Evolutionary conservation across 2,329 filamentous ascomycete species (phyloP).

Genomic region (Lomentospora prolificans): DNA sequence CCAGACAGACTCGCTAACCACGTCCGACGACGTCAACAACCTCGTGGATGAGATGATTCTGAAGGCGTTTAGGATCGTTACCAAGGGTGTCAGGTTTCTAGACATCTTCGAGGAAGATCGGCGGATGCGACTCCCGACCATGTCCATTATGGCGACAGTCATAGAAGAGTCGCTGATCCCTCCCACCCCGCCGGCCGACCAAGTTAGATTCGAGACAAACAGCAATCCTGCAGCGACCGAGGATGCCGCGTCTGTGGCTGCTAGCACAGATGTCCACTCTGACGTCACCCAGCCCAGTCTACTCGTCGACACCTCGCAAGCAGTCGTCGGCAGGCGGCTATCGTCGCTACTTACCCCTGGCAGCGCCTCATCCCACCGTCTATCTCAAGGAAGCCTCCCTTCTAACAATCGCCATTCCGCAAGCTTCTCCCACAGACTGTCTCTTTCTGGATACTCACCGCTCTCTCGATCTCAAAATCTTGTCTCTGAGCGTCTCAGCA

Average conservation of each 20-base stretch:
- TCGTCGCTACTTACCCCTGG: conserved; percentile 32
- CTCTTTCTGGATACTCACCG: conserved; percentile 59
- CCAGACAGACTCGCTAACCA: conserved; percentile 39
- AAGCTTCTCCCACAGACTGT: conserved; percentile 62
- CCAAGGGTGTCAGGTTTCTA: conserved; percentile 77
- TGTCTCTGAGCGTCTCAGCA: conserved; percentile 71
- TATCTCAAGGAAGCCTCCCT: conserved; percentile 25
- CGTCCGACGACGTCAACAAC: conserved; percentile 54
- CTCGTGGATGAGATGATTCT: conserved; percentile 88
- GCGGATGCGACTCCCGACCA: conserved; percentile 19
- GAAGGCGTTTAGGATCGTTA: conserved; percentile 91
- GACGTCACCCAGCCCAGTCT: conserved; percentile 3
- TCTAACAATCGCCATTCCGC: conserved; percentile 39
- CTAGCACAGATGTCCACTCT: neutral
- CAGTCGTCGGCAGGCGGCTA: conserved; percentile 33
- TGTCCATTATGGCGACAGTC: conserved; percentile 51
- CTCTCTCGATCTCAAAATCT: conserved; percentile 58
- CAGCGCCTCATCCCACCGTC: conserved; percentile 20
- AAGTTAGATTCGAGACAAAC: conserved; percentile 35
- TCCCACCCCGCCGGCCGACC: conserved; percentile 54
- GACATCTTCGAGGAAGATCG: conserved; percentile 69
- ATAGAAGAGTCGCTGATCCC: conserved; percentile 48
- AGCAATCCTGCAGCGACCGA: conserved; percentile 12
- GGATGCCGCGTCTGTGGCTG: neutral
- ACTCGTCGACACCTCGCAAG: conserved; percentile 14